Percentiles rank a stretch among this genome's conserved stretches.
phyloP scores from a whole-genome alignment of 805 yeast genomes.

The Wickerhamiella kurtzmanii region DNA sequence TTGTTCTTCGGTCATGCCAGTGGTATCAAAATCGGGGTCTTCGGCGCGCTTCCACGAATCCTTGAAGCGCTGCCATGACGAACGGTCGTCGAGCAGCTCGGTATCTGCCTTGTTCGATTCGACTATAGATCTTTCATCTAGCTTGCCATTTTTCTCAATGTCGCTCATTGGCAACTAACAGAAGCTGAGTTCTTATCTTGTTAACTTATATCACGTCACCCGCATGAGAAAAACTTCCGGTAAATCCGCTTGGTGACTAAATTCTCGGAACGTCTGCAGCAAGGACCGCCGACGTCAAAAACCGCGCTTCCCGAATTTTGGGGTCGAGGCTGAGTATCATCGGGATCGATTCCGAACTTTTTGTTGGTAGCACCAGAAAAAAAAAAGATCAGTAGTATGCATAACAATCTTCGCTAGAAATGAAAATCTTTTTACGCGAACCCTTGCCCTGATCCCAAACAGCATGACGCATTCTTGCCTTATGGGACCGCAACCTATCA shows the following conservation, averaged over 20 bases:
- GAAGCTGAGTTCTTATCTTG: background rate
- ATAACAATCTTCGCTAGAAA: too few species aligned
- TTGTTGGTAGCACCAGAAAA: too few species aligned
- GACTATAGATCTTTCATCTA: background rate
- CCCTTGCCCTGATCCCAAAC: too few species aligned
- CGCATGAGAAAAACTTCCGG: too few species aligned
- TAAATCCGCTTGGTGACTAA: background rate
- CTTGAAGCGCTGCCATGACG: background rate
- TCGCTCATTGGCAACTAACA: background rate
- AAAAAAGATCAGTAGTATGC: too few species aligned
- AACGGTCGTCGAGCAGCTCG: background rate
- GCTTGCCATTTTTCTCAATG: background rate
- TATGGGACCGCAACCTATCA: too few species aligned
- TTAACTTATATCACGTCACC: background rate
- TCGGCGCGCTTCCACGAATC: conserved; percentile 6
- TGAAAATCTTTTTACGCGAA: too few species aligned
- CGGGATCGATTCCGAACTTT: too few species aligned
- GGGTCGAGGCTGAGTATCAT: too few species aligned
- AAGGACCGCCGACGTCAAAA: too few species aligned
- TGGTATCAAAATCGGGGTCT: conserved; percentile 11
- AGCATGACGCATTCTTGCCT: too few species aligned
- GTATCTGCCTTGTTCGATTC: background rate
- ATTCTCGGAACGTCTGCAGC: background rate
- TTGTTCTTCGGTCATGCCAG: conserved; percentile 11
- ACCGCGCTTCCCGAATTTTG: too few species aligned